A percentile compares a stretch with the other conserved stretches of the same genome.
phyloP scores from a whole-genome alignment of 192 early-diverging fungal genomes.

The Coemansia sp. region DNA sequence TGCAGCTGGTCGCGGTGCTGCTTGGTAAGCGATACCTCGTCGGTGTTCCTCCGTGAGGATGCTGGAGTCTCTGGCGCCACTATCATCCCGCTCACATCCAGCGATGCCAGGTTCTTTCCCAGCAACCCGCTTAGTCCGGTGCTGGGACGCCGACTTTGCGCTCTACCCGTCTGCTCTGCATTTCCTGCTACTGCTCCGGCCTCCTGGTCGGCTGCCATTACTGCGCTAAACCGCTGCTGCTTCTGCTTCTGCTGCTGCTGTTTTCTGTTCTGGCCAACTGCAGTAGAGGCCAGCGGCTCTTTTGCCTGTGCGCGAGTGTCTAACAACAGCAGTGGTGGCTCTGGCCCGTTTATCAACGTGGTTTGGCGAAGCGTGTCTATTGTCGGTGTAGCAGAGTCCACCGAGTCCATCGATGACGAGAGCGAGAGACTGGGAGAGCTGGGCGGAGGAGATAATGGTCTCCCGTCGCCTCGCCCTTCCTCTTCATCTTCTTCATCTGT shows the following conservation, averaged over 20 bases:
- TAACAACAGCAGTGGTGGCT: neutral
- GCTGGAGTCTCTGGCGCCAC: conserved; percentile 34
- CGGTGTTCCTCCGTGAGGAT: conserved; percentile 40
- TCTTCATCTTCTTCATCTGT: neutral
- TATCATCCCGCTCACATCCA: neutral
- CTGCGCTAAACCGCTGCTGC: neutral
- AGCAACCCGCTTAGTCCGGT: no score
- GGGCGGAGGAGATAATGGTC: conserved; percentile 5
- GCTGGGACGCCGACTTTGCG: no score
- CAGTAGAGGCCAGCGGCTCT: neutral
- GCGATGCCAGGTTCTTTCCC: neutral
- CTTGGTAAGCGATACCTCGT: conserved; percentile 23
- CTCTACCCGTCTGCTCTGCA: no score
- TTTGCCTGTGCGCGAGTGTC: neutral
- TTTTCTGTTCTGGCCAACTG: neutral
- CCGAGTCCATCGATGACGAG: conserved; percentile 2
- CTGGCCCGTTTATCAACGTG: no score
- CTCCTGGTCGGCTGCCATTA: neutral
- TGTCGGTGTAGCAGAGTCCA: neutral
- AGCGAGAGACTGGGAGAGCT: conserved; percentile 17
- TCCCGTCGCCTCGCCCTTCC: neutral
- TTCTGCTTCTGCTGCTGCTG: no score
- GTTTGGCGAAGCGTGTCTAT: neutral
- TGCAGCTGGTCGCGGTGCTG: conserved; percentile 24
- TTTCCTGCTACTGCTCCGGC: neutral